Base-by-base conservation (phyloP, 1,139 yeast species). In the Candida smagusa region DNA sequence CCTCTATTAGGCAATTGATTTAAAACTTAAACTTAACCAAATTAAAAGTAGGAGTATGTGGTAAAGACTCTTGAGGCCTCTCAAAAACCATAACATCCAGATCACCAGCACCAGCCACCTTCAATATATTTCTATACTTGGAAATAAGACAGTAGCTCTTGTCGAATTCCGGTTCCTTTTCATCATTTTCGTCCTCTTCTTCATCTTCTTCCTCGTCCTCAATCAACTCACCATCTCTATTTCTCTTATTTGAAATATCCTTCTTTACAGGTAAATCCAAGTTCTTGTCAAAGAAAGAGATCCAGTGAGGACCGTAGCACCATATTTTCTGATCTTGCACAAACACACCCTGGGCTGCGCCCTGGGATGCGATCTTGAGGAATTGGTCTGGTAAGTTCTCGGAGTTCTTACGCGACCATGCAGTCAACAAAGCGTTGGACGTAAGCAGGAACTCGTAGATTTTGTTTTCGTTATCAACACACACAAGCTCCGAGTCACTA, bases 261-360 rank as follows among this genome's bases (percentile, higher is more conserved):
- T 61, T 64, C 42, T 53, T 55, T 22, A 63, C 56, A 21, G 88
- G 85, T 38, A 83, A 64, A 49, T 83, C 79, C 40, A 72, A 58
- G n/a, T 72, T 59, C 44, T 86, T 65, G 56, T 90, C 92, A 37
- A 92, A 74, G 55, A 75, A 85, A 7, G 84, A 77, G 13, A 90
- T 56, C 95, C 96, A 92, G 36, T 77, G 76, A n/a, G 86, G 73
- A 2, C 97, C 96, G 76, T 86, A 89, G 13, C 89, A 60, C 97
- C 97, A 90, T 22, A 84, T 66, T 40, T 56, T 61, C 12, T 38
- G 30, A 9, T 43, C 52, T 36, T 73, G 66, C 2, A 65, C 53
- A 53, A 85, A 87, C 22, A 85, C 61, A 7, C 96, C 96, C 46
- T 79, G 73, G 39, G 95, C 84, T 50, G 83, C 81, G 45, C 85